These are phyloP conservation scores for Teunomyces gatunensis DNA, from an alignment of 805 yeast genomes.

Conservation along the genomic window DNA sequence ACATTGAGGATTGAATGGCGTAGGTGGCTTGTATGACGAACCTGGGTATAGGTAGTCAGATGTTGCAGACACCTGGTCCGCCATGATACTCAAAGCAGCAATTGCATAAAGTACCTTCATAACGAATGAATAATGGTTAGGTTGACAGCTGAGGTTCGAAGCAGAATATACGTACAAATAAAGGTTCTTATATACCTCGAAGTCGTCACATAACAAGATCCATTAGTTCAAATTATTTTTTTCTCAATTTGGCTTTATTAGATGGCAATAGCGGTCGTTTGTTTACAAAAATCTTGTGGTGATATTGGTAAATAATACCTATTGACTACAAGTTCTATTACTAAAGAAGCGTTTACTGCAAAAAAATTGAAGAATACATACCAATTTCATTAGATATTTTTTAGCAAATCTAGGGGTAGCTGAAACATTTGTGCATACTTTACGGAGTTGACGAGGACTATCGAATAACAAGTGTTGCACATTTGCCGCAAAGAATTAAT, in stretches of 20 bases:
- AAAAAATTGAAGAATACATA: not conserved
- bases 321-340: not conserved
- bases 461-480: not conserved
- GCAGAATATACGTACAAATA: not conserved
- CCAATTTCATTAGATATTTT: not conserved
- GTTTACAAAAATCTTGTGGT: not conserved
- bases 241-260: not conserved
- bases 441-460: not conserved
- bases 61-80: not conserved
- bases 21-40: not conserved
- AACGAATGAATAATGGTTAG: not conserved
- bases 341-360: not conserved
- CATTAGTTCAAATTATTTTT: not conserved
- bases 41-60: conserved; percentile 1
- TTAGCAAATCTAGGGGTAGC: not conserved
- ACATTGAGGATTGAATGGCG: conserved; percentile 3
- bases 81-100: not conserved
- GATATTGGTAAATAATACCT: not conserved
- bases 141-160: not conserved
- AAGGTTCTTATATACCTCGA: not conserved
- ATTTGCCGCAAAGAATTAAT: not conserved
- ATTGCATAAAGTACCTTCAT: not conserved
- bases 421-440: not conserved
- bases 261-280: not conserved
- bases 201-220: not conserved